Base-by-base conservation (phyloP, 2,329 filamentous ascomycete genomes). In the Dichotomopilus funicola region DNA sequence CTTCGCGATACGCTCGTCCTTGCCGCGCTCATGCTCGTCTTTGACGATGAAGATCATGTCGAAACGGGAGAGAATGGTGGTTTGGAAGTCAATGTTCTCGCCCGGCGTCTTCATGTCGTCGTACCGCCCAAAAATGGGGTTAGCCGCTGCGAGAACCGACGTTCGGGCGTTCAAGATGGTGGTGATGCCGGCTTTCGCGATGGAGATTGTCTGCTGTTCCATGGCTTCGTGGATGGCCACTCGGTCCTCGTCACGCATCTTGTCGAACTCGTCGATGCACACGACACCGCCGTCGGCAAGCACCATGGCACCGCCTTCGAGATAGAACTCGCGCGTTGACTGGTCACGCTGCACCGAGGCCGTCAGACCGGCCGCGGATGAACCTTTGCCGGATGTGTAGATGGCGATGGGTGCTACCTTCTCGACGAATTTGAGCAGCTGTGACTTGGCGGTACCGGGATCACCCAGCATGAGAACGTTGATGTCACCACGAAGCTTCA, bases 1-100 rank as follows among this genome's bases (percentile, higher is more conserved):
- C 68, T 87, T 92, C 10, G 94, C 94, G 66, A 99, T 97, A 4
- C 81, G 86, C 75, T 96, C 90, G 68, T 99, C 94, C 66, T 92
- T 89, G 55, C 83, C 86, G 45, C 89, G 82, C 59, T 92, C 89
- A 70, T 99, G 94, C 59, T 95, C 91, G 70, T 99, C 94, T 64
- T 89, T 89, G 60, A 99, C 92, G 63, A 99, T 96, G 76, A 97
- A 99, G 62, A 99, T 97, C 89, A 99, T 96, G 72, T 99, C 94
- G 70, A 99, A 99, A 80, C 94, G 89, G 2, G 92, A 97, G 62
- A 99, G 70, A 66, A 99, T 97, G 3, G 94, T 99, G 0, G 94
- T 99, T 68, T 99, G 94, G 73, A 99, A 99, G 72, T 99, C 94
- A 63, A 99, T 99, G 69, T 99, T 99, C 72, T 99, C 94, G 57